Evolutionary conservation across 495 filamentous ascomycete genomes (phyloP).

Genomic region (Penicillium mononematosum): DNA sequence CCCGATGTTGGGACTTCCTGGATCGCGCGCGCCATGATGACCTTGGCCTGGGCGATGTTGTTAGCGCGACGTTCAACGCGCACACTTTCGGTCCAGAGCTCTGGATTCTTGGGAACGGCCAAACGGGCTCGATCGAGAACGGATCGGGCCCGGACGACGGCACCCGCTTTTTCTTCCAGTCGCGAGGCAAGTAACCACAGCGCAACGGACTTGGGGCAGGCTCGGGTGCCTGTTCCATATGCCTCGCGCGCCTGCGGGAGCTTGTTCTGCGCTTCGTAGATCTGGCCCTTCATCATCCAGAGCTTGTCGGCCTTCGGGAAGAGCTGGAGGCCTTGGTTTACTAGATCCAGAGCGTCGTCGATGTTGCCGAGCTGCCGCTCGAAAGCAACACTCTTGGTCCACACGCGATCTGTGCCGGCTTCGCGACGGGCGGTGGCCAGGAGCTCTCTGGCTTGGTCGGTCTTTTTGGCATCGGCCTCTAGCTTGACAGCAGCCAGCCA

Average conservation of each 20-base stretch:
- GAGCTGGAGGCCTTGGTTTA: slow-evolving; percentile 80
- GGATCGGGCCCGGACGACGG: slow-evolving; percentile 84
- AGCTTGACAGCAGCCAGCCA: slow-evolving; percentile 94
- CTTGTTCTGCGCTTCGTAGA: slow-evolving; percentile 79
- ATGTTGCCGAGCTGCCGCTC: slow-evolving; percentile 79
- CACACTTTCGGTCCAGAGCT: slow-evolving; percentile 89
- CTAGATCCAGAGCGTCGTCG: slow-evolving; percentile 79
- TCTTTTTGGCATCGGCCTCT: slow-evolving; percentile 81
- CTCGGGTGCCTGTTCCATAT: slow-evolving; percentile 83
- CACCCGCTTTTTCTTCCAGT: slow-evolving; percentile 81
- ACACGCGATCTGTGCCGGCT: slow-evolving; percentile 91
- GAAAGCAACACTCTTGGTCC: slow-evolving; percentile 91
- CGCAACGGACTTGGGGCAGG: slow-evolving; percentile 75
- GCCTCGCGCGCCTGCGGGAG: slow-evolving; percentile 86
- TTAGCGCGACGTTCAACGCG: slow-evolving; percentile 87
- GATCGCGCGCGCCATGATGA: slow-evolving; percentile 85
- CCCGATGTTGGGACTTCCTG: slow-evolving; percentile 91
- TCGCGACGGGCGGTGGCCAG: slow-evolving; percentile 77
- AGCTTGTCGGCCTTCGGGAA: slow-evolving; percentile 87
- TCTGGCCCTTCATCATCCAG: slow-evolving; percentile 98
- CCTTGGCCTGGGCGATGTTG: slow-evolving; percentile 79
- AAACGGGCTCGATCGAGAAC: slow-evolving; percentile 88
- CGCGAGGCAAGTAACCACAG: slow-evolving; percentile 87
- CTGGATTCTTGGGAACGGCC: slow-evolving; percentile 75
- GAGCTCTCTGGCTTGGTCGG: slow-evolving; percentile 75